phyloP scores from a whole-genome alignment of 352 stramenopile genomes.

The Pythium sp. region DNA sequence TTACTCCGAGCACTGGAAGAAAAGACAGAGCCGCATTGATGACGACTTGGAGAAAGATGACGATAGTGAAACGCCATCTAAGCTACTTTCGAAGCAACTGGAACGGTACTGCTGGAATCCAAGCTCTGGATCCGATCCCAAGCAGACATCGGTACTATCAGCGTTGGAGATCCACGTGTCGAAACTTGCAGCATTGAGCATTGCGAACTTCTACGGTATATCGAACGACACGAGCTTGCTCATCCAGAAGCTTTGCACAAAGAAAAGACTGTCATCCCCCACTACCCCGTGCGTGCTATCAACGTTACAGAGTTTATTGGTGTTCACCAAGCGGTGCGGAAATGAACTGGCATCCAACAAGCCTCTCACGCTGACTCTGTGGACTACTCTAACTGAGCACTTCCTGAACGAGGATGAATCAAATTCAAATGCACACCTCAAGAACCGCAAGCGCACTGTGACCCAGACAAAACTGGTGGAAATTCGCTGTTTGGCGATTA shows the following conservation, averaged over 20 bases:
- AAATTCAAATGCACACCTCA: not conserved
- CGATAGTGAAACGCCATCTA: slow-evolving; percentile 27
- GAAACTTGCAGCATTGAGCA: slow-evolving; percentile 45
- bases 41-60: slow-evolving; percentile 23
- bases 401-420: slow-evolving; percentile 26
- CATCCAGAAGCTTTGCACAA: slow-evolving; percentile 48
- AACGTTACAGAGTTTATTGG: slow-evolving; percentile 54
- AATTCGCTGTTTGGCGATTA: slow-evolving; percentile 55
- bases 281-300: slow-evolving; percentile 24
- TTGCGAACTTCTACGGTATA: slow-evolving; percentile 48
- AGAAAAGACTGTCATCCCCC: slow-evolving; percentile 35
- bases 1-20: slow-evolving; percentile 50
- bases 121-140: slow-evolving; percentile 22
- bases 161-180: slow-evolving; percentile 37
- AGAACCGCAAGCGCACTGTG: slow-evolving; percentile 22
- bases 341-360: slow-evolving; percentile 23
- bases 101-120: slow-evolving; percentile 44
- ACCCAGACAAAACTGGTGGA: slow-evolving; percentile 35
- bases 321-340: slow-evolving; percentile 60
- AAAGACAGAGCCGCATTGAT: slow-evolving; percentile 10
- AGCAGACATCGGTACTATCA: slow-evolving; percentile 24
- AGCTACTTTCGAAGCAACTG: slow-evolving; percentile 36
- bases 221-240: slow-evolving; percentile 35
- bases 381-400: slow-evolving; percentile 43
- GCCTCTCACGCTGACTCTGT: slow-evolving; percentile 33